These are phyloP conservation scores for Pinus albicaulis DNA, from an alignment of 75 land plant species.

Conservation along the genomic window DNA sequence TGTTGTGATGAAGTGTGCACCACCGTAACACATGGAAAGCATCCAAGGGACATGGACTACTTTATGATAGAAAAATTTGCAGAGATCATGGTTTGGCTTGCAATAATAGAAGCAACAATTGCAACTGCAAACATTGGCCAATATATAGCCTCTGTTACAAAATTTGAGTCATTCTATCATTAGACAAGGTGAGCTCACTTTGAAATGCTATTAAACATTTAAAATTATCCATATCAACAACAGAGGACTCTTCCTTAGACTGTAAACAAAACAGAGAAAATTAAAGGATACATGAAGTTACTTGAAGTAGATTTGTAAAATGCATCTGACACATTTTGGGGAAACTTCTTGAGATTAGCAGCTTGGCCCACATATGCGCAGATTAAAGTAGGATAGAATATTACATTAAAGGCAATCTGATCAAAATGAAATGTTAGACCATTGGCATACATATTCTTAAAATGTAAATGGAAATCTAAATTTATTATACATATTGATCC, in stretches of 20 bases:
- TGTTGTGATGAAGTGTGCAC: too few species aligned
- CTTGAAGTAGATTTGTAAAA: conserved; percentile 75
- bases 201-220: too few species aligned
- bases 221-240: too few species aligned
- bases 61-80: conserved; percentile 53
- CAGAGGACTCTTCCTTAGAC: too few species aligned
- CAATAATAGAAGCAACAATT: conserved; percentile 54
- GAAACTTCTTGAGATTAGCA: conserved; percentile 58
- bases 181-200: too few species aligned
- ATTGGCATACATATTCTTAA: not conserved
- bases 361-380: conserved; percentile 81
- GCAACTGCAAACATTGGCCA: conserved; percentile 74
- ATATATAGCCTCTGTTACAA: conserved; percentile 36
- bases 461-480: not conserved
- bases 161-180: not conserved
- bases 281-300: conserved; percentile 9
- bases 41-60: conserved; percentile 46
- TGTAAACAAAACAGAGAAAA: too few species aligned
- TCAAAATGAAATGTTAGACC: not conserved
- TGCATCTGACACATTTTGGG: conserved; percentile 33
- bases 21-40: not conserved
- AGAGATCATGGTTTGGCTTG: conserved; percentile 78
- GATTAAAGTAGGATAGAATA: conserved; percentile 55
- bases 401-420: conserved; percentile 56
- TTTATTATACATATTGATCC: not conserved